Base-by-base conservation (phyloP, 2,329 filamentous ascomycete species). In the Sphaerulina populicola region DNA sequence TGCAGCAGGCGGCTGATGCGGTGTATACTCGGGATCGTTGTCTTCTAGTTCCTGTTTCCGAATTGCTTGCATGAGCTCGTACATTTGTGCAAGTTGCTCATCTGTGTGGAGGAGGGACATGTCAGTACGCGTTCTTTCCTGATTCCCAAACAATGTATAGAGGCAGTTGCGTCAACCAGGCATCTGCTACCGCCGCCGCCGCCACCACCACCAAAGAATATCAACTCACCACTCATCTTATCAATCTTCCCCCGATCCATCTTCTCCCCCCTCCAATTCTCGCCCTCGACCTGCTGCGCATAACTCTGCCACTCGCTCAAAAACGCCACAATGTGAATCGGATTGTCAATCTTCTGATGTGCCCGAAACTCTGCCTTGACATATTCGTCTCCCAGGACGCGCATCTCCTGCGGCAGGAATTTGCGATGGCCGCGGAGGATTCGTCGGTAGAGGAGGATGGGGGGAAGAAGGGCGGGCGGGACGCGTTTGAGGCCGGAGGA, bases 281-380 rank as follows among this genome's bases (percentile, higher is more conserved):
- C 85, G 0, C 90, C 91, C 65, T 97, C 91, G 12, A 98, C 73
- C 66, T 88, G 83, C 67, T 98, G 91, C 1, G 89, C 90, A 66
- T 97, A 98, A 47, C 88, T 73, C 69, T 98, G 93, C 91, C 91
- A 98, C 91, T 97, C 90, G 0, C 87, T 91, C 60, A 98, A 76
- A 69, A 98, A 98, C 1, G 91, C 93, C 62, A 97, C 88, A 70
- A 98, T 81, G 66, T 97, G 91, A 23, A 88, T 80, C 0, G 93
- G 90, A 64, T 97, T 97, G 54, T 97, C 91, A 44, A 94, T 80
- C 31, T 81, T 77, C 54, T 78, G 79, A 65, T 97, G 93, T 0
- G 86, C 85, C 54, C 88, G 79, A 62, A 97, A 98, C 72, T 98
- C 93, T 41, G 82, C 80, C 72, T 94, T 96, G 68, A 97, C 77